Evolutionary conservation across 805 yeast species (phyloP).

Genomic region (Sungouiozyma intestinalis): DNA sequence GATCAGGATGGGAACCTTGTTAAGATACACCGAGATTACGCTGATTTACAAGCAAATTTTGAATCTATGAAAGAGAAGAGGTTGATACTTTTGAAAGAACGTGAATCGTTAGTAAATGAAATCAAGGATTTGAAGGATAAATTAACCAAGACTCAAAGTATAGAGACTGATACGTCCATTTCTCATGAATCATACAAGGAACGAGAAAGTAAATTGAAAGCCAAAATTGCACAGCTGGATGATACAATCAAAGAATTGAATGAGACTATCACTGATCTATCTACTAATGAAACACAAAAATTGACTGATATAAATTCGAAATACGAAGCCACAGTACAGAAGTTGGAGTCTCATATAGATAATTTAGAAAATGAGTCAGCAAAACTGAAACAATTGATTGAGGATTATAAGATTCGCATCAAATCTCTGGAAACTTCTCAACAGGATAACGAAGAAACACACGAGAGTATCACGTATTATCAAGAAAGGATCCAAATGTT

Average conservation of each 20-base stretch:
- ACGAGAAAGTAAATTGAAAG: neutral
- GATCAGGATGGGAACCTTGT: slow-evolving; percentile 4
- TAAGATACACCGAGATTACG: slow-evolving; percentile 3
- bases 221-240: neutral
- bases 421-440: neutral
- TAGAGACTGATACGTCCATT: no score
- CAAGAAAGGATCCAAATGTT: neutral
- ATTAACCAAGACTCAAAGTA: no score
- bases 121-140: neutral
- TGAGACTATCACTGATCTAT: slow-evolving; percentile 3
- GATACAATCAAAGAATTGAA: slow-evolving; percentile 7
- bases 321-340: neutral
- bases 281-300: neutral
- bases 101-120: neutral
- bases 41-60: slow-evolving; percentile 2
- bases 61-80: neutral
- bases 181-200: neutral
- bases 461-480: neutral
- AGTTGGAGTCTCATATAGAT: neutral
- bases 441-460: neutral
- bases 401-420: neutral
- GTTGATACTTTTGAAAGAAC: neutral
- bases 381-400: neutral
- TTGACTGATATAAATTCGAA: neutral
- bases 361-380: neutral